A percentile compares a stretch with the other conserved stretches of the same genome.
Evolutionary conservation across 768 basidiomycete species (phyloP).

Genomic region (Hericium rajendrae): DNA sequence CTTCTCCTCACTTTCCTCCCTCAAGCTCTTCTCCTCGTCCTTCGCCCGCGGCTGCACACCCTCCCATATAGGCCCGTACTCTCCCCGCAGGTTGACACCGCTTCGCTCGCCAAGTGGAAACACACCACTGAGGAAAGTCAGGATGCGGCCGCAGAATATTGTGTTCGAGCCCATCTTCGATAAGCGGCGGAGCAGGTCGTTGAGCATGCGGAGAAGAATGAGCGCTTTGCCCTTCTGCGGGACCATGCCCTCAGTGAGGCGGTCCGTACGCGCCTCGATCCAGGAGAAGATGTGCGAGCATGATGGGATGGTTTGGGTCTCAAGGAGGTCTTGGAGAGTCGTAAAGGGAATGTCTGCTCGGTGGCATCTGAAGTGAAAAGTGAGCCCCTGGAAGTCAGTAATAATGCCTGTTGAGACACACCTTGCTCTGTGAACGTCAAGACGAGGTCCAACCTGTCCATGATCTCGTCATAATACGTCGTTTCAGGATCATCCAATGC

Average conservation of each 20-base stretch:
- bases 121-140: constrained; percentile 77
- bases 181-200: constrained; percentile 77
- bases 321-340: constrained; percentile 73
- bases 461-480: constrained; percentile 53
- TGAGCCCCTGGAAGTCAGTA: neutral
- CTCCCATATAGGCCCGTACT: constrained; percentile 76
- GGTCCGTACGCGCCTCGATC: constrained; percentile 64
- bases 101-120: constrained; percentile 85
- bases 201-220: constrained; percentile 72
- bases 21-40: constrained; percentile 25
- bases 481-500: constrained; percentile 44
- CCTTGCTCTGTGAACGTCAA: constrained; percentile 73
- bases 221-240: constrained; percentile 87
- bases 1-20: constrained; percentile 21
- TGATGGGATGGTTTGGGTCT: constrained; percentile 75
- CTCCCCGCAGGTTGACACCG: constrained; percentile 85
- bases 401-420: constrained; percentile 22
- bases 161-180: constrained; percentile 82
- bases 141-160: constrained; percentile 81
- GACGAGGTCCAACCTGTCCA: constrained; percentile 59
- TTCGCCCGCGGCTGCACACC: constrained; percentile 38
- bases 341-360: constrained; percentile 62
- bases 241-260: constrained; percentile 69
- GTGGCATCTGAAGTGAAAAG: constrained; percentile 49
- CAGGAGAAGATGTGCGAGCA: constrained; percentile 85